Base-by-base conservation (phyloP, 1,284 basidiomycete species). In the Trametes polyzona region DNA sequence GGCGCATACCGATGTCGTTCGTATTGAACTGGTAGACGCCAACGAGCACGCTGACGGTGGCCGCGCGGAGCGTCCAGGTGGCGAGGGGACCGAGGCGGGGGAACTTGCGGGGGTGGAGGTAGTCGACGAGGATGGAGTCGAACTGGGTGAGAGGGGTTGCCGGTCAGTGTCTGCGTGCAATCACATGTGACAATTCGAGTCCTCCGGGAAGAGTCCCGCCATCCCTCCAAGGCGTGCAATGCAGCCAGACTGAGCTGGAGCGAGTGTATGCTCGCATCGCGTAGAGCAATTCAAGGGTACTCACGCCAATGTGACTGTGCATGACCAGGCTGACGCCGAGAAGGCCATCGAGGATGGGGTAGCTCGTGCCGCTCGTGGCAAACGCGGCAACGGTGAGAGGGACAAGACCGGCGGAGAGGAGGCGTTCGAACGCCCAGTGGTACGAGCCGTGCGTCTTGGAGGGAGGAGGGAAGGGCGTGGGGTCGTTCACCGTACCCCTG, bases 11-110 rank as follows among this genome's bases (percentile, higher is more conserved):
- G 68, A 98, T 88, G 71, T 98, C 96, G 73, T 96, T 93, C 40
- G 95, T 97, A 80, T 97, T 96, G 81, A 97, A 97, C 74, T 96
- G 91, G 78, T 98, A 99, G 5, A 98, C 82, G 37, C 97, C 96
- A 64, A 93, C 88, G 53, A 97, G 82, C 14, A 90, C 87, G n/a
- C 86, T 89, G 39, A 92, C 86, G 27, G 96, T 98, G 3, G 86
- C 78, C 14, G 85, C 76, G 52, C 94, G 83, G 56, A 98, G 78
- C 8, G 79, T 72, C 96, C 96, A 98, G 29, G 78, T 84, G 23
- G 74, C 68, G 52, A 89, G 59, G 2, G 81, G 86, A 16, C 93
- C 95, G 56, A 93, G 59, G 42, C 88, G 67, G 26, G 92, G 92
- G 83, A 92, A 97, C 78, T 99, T 99, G 76, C 96, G 91, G 53